Evolutionary conservation across 805 yeast species (phyloP).

Genomic region (Candida hungchunana): DNA sequence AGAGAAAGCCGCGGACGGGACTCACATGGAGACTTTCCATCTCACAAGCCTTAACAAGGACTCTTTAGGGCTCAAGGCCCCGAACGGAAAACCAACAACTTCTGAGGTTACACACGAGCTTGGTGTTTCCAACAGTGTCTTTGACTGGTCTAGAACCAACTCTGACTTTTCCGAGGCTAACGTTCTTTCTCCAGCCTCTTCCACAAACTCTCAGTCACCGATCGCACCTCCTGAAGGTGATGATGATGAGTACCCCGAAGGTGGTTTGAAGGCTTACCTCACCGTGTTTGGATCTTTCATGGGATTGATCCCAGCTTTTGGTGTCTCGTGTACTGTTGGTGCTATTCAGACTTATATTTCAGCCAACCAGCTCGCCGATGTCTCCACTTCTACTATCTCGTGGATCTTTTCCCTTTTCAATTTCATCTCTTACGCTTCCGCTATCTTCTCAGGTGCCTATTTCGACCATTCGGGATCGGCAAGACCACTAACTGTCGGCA

Average conservation of each 20-base stretch:
- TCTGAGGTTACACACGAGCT: slow-evolving; percentile 10
- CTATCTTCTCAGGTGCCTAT: slow-evolving; percentile 51
- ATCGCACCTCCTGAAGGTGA: slow-evolving; percentile 6
- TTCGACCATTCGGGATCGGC: slow-evolving; percentile 61
- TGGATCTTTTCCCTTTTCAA: slow-evolving; percentile 67
- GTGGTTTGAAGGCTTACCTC: slow-evolving; percentile 53
- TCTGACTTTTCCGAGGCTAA: slow-evolving; percentile 8
- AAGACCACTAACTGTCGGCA: slow-evolving; percentile 40
- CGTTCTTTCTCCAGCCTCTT: slow-evolving; percentile 2
- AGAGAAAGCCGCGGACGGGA: too few relatives aligned
- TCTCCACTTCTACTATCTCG: slow-evolving; percentile 47
- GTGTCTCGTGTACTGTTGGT: slow-evolving; percentile 59
- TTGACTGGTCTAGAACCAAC: slow-evolving; percentile 14
- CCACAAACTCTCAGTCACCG: neutral
- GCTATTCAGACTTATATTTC: slow-evolving; percentile 61
- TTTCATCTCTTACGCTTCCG: slow-evolving; percentile 47
- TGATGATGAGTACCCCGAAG: slow-evolving; percentile 40
- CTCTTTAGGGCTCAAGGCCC: too few relatives aligned
- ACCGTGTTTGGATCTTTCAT: slow-evolving; percentile 59
- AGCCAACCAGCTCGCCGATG: slow-evolving; percentile 46
- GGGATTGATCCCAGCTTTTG: slow-evolving; percentile 56
- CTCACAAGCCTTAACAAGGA: too few relatives aligned
- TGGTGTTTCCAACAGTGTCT: slow-evolving; percentile 7
- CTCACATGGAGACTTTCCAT: too few relatives aligned
- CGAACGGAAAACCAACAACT: too few relatives aligned